phyloP scores from a whole-genome alignment of 1,139 yeast species.

The Schizosaccharomyces versatilis region DNA sequence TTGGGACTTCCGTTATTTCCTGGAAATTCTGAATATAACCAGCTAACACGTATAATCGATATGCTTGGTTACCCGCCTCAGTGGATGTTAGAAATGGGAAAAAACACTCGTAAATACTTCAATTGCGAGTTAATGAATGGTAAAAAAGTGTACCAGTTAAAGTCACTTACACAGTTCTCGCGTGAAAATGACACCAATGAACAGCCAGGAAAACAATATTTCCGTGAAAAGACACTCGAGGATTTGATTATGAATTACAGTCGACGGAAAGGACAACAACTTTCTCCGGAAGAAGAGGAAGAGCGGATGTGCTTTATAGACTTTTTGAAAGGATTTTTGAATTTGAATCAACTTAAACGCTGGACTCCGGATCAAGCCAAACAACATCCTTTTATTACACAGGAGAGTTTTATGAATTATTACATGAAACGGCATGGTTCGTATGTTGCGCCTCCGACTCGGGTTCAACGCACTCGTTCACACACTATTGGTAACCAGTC shows the following conservation, averaged over 20 bases:
- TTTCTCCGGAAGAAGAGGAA: slow-evolving; percentile 33
- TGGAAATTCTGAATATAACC: slow-evolving; percentile 85
- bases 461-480: not conserved
- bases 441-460: not conserved
- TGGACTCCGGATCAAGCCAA: slow-evolving; percentile 94
- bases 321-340: slow-evolving; percentile 54
- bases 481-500: slow-evolving; percentile 1
- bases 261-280: slow-evolving; percentile 36
- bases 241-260: slow-evolving; percentile 63
- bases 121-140: slow-evolving; percentile 20
- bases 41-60: slow-evolving; percentile 57
- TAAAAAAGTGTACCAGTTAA: slow-evolving; percentile 25
- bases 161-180: slow-evolving; percentile 38
- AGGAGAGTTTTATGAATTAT: slow-evolving; percentile 15
- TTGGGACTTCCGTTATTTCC: slow-evolving; percentile 88
- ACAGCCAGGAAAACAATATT: slow-evolving; percentile 66
- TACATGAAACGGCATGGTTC: not conserved
- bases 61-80: slow-evolving; percentile 72
- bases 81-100: slow-evolving; percentile 94
- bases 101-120: slow-evolving; percentile 54
- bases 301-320: slow-evolving; percentile 22
- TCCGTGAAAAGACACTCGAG: slow-evolving; percentile 45
- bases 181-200: slow-evolving; percentile 37
- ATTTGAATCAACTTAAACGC: slow-evolving; percentile 75
- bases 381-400: slow-evolving; percentile 69